Evolutionary conservation across 192 early-diverging fungal species (phyloP), one percentile per base, ranked within the genome.

Genomic region (Phycomyces blakesleeanus): DNA sequence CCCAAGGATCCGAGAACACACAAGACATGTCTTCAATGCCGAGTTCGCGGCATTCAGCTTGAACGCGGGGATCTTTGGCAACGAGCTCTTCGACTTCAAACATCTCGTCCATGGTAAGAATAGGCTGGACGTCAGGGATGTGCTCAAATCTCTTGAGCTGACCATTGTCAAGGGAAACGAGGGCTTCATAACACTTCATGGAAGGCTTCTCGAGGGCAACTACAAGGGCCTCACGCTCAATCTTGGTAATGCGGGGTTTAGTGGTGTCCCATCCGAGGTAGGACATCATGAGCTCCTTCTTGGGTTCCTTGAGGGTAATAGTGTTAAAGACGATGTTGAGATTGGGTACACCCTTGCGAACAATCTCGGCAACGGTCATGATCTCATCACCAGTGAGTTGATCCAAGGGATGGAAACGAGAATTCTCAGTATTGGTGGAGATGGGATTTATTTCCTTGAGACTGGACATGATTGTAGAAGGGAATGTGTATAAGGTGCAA

Each of bases 1-100:
- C 73, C 73, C 73, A 75, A 64, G 73, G 73, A 63, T 75, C 73
- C 44, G 21, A 34, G 38, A 67, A 70, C 7, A 75, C 68, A 14
- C 29, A 54, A 3, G 66, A 69, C 73, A 75, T 75, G 38, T 75
- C 73, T 20, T 55, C 55, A 37, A 75, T 70, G 44, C 73, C 73
- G 18, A 75, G 37, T 58, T 65, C 68, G 34, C 59, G 57, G 34
- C 73, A 75, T 55, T 75, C 73, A 22, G 64, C 68, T 9, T 49
- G 51, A 3, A 75, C 73, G 5, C 20, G 24, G 5, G 41, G 38
- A 58, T 75, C 68, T 51, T 69, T 66, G 8, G 61, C 18, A 9
- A 75, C 44, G 37, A 75, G 26, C 37, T 63, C 55, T 55, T 75
- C 73, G 49, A 75, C 68, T 20, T 66, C 67, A 21, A 61, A 61